Evolutionary conservation across 2,329 filamentous ascomycete species (phyloP).

Genomic region (Dactylellina drechsleri): DNA sequence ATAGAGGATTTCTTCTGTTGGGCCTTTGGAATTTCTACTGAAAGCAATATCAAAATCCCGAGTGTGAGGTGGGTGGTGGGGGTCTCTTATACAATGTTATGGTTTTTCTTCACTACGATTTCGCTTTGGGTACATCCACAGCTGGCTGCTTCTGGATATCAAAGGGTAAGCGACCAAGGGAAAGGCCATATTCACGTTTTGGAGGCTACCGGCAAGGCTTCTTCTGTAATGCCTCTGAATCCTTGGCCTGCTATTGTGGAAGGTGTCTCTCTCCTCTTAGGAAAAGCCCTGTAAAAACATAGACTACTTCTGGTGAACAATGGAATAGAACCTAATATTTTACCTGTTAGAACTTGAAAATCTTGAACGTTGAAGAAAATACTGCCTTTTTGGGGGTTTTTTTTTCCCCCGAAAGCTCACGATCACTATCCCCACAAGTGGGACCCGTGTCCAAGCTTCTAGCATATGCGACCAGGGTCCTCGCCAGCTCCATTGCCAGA

Average conservation of each 20-base stretch:
- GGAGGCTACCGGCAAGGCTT: conserved; percentile 16
- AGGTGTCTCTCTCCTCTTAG: neutral
- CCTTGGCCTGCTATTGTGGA: conserved; percentile 28
- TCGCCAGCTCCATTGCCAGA: too few relatives aligned
- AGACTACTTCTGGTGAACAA: neutral
- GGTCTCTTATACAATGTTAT: conserved; percentile 19
- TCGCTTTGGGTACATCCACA: conserved; percentile 36
- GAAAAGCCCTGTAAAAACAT: neutral
- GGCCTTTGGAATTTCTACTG: neutral
- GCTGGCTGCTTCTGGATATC: conserved; percentile 24
- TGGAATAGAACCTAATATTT: too few relatives aligned
- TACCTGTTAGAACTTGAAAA: too few relatives aligned
- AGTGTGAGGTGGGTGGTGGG: conserved; percentile 18
- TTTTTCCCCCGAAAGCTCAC: too few relatives aligned
- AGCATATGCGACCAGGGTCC: too few relatives aligned
- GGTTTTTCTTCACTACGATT: conserved; percentile 36
- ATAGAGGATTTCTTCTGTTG: conserved; percentile 39
- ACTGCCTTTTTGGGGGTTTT: too few relatives aligned
- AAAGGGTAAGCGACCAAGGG: conserved; percentile 16
- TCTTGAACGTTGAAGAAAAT: too few relatives aligned
- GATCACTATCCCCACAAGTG: too few relatives aligned
- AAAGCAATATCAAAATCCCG: neutral
- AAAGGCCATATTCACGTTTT: conserved; percentile 34
- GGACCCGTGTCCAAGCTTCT: too few relatives aligned
- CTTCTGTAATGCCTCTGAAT: conserved; percentile 26